Base-by-base conservation (phyloP, 129 eudicot species). In the Tagetes erecta region DNA sequence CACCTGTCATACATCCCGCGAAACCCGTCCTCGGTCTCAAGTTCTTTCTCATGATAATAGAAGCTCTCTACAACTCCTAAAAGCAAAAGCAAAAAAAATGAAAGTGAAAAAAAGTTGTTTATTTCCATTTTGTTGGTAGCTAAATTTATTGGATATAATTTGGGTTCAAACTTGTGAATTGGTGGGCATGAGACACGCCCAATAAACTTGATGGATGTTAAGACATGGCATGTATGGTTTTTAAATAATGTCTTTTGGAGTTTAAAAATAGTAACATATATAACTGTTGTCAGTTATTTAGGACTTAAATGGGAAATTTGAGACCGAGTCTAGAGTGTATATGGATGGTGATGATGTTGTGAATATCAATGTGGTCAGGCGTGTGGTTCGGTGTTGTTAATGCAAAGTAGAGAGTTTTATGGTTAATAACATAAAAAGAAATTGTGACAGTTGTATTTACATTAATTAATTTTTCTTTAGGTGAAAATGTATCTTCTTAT, bases 1-100 rank as follows among this genome's bases (percentile, higher is more conserved):
- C 97, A 91, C 81, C 95, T 73, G 76, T 91, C 88, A 66, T 88
- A 91, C 86, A 91, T 37, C 10, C 80, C 83, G 82, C 85, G 83
- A 42, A 91, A 46, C 3, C 84, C 78, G 63, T 86, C 87, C 27
- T 84, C 87, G 0, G 90, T 74, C 57, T 88, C 92, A 12, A 91
- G 58, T 67, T 91, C 95, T 59, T 71, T 73, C 74, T 91, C 97
- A 3, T 86, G 80, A 80, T 81, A 91, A 66, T 91, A 87, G 63
- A 91, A 87, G 69, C 89, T 60, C 44, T 80, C 79, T 1, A 66
- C 84, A 6, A 85, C 47, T 3, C 74, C 67, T 47, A 89, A 37
- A 46, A 83, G 7, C 70, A 87, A 71, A 12, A 83, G 76, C 70
- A 86, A 68, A 57, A 83, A 73, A 20, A 90, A 68, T 12, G 78